Percentiles rank a stretch among this genome's conserved stretches.
These are phyloP conservation scores for Scopulariopsis brevicaulis DNA, from an alignment of 2,329 filamentous ascomycete genomes.

Conservation along the genomic window DNA sequence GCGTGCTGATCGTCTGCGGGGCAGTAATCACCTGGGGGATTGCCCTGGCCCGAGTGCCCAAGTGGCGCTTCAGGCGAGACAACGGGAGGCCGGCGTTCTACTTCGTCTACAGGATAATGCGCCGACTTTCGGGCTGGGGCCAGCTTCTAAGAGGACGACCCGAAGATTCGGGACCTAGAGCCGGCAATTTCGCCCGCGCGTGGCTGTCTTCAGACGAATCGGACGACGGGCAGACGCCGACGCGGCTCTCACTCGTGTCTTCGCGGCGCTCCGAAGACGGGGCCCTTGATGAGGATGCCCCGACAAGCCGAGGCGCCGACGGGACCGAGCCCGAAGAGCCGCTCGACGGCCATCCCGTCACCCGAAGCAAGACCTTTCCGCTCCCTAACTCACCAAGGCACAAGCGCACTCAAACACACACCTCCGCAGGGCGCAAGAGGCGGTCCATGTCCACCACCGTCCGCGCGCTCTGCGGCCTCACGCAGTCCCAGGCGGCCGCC, in stretches of 20 bases:
- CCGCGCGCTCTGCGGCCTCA: conserved; percentile 69
- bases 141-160: neutral
- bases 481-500: conserved; percentile 60
- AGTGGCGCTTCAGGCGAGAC: conserved; percentile 70
- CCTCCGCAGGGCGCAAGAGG: conserved; percentile 54
- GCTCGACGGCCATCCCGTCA: conserved; percentile 11
- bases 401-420: conserved; percentile 25
- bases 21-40: conserved; percentile 75
- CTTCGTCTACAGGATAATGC: conserved; percentile 1
- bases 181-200: neutral
- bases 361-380: conserved; percentile 42
- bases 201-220: conserved; percentile 1
- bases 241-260: neutral
- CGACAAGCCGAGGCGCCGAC: neutral
- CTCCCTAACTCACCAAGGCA: conserved; percentile 11
- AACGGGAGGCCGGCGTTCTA: neutral
- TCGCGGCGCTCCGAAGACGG: neutral
- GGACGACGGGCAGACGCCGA: neutral
- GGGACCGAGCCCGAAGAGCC: conserved; percentile 7
- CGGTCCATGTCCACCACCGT: conserved; percentile 52
- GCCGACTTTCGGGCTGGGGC: conserved; percentile 4
- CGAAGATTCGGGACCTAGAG: neutral
- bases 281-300: neutral
- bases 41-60: conserved; percentile 74
- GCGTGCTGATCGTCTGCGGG: conserved; percentile 61